Evolutionary conservation across 352 stramenopile genomes (phyloP).

Genomic region (Globisporangium middletonii): DNA sequence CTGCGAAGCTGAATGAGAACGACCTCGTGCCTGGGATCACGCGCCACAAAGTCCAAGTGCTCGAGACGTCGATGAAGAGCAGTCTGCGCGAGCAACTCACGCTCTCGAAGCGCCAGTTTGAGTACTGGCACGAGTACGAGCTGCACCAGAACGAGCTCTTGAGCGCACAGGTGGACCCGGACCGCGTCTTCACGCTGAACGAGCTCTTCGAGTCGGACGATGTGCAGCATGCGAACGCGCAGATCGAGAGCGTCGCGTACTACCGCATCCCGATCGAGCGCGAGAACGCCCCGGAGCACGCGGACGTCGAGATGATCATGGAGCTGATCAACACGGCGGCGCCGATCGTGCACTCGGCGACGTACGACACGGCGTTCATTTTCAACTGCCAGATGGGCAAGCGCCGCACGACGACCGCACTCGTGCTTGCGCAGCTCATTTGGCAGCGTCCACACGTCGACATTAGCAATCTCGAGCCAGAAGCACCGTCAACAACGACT

Average conservation of each 20-base stretch:
- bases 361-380: slow-evolving; percentile 61
- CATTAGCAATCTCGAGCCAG: slow-evolving; percentile 5
- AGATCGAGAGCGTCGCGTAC: slow-evolving; percentile 54
- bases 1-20: slow-evolving; percentile 78
- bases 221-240: slow-evolving; percentile 22
- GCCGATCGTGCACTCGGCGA: slow-evolving; percentile 15
- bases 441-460: slow-evolving; percentile 38
- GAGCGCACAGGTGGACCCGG: slow-evolving; percentile 27
- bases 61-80: slow-evolving; percentile 76
- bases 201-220: slow-evolving; percentile 55
- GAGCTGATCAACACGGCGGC: slow-evolving; percentile 38
- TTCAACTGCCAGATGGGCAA: slow-evolving; percentile 89
- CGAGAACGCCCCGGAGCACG: slow-evolving; percentile 77
- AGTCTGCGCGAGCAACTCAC: slow-evolving; percentile 68
- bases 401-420: slow-evolving; percentile 69
- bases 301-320: slow-evolving; percentile 62
- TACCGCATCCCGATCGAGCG: slow-evolving; percentile 72
- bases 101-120: slow-evolving; percentile 37
- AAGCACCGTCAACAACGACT: slow-evolving; percentile 1
- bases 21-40: slow-evolving; percentile 79
- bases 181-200: slow-evolving; percentile 48
- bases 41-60: slow-evolving; percentile 71
- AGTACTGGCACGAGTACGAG: slow-evolving; percentile 78
- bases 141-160: slow-evolving; percentile 64
- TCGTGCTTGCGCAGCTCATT: slow-evolving; percentile 65